Base-by-base conservation (phyloP, 306 rosid genomes). In the Lupinus albus region DNA sequence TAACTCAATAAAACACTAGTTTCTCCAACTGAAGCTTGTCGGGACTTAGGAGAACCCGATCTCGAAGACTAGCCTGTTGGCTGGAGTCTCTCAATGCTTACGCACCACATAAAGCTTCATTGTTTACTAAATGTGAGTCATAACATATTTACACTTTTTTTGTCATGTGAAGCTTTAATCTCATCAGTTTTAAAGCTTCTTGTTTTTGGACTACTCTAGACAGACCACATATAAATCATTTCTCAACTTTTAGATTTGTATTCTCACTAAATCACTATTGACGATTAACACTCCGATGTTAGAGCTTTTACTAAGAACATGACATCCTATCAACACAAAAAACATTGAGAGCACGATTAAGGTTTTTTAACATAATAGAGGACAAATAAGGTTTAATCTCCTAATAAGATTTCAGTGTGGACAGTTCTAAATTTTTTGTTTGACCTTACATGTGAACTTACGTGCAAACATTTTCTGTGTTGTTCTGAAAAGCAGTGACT, bases 381-480 rank as follows among this genome's bases (percentile, higher is more conserved):
- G 33, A 21, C 48, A 76, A 47, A 53, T 20, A 32, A 52, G 42
- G 41, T 3, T 61, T 61, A 39, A 20, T 53, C 47, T 42, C 33
- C 14, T 32, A 14, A 61, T 33, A 18, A 42, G 25, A 32, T 18
- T 44, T 42, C 7, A 30, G 13, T 36, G 18, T 28, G 4, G 52
- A 51, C 60, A 44, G 66, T 17, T 35, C 53, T 35, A 44, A 63
- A 11, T 46, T 16, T 33, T 17, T 55, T 58, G 13, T 8, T 36
- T 3, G 11, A 5, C 70, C 51, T 61, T 52, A 52, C 51, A 53
- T 51, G 70, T 39, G 7, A 28, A 64, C 14, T 4, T 39, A 72
- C 33, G 52, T 32, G 38, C 48, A 51, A 10, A n/a, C n/a, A 36
- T 56, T 65, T 21, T 45, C 15, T 17, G 47, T 42, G 9, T 44